A percentile compares a stretch with the other conserved stretches of the same genome.
These are phyloP conservation scores for Boletus hoseneyae DNA, from an alignment of 1,284 basidiomycete species.

Conservation along the genomic window DNA sequence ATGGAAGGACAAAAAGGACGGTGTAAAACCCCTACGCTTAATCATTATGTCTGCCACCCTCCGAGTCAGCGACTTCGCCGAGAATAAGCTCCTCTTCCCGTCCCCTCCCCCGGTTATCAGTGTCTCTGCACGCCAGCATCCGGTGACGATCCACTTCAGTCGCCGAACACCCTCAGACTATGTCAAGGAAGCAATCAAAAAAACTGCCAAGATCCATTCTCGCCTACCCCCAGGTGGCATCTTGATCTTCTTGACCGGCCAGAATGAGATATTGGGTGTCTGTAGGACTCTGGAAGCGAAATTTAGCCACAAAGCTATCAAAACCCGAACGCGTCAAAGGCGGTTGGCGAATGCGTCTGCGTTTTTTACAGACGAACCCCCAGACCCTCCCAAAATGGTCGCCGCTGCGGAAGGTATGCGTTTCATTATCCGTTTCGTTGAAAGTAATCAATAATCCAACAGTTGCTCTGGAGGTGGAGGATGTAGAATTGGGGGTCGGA, in stretches of 20 bases:
- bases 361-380: constrained; percentile 28
- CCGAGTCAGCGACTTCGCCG: constrained; percentile 89
- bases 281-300: constrained; percentile 80
- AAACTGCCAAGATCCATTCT: constrained; percentile 90
- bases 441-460: background rate
- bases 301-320: constrained; percentile 69
- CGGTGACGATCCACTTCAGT: constrained; percentile 94
- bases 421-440: background rate
- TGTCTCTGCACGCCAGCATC: constrained; percentile 89
- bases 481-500: constrained; percentile 67
- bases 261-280: constrained; percentile 94
- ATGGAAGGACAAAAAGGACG: constrained; percentile 70
- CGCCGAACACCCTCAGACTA: constrained; percentile 87
- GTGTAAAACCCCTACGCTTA: constrained; percentile 74
- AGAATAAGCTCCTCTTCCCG: constrained; percentile 82
- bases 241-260: constrained; percentile 96
- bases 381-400: constrained; percentile 10
- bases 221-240: constrained; percentile 92
- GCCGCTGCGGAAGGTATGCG: constrained; percentile 26
- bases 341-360: constrained; percentile 27
- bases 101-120: constrained; percentile 87
- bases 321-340: constrained; percentile 45
- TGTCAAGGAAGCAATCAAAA: constrained; percentile 86
- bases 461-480: constrained; percentile 75
- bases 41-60: constrained; percentile 99